phyloP scores from a whole-genome alignment of 345 rosid species.

The Lepidium africanum region DNA sequence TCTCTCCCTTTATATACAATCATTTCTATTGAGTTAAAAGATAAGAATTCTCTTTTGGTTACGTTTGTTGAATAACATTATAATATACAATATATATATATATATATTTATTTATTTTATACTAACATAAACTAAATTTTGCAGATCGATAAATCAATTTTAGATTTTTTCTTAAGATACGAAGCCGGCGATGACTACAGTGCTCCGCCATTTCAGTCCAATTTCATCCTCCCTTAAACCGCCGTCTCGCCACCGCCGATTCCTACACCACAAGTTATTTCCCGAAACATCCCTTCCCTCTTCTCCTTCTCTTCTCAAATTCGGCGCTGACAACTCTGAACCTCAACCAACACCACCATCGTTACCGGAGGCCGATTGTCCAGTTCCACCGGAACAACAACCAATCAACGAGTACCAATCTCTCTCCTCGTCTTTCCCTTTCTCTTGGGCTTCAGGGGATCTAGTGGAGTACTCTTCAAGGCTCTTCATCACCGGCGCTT shows the following conservation, averaged over 20 bases:
- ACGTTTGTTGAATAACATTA: no score
- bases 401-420: conserved; percentile 82
- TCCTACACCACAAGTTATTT: neutral
- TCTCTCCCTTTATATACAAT: no score
- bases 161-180: neutral
- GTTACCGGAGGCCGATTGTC: conserved; percentile 67
- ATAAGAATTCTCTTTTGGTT: no score
- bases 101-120: no score
- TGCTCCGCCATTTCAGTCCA: conserved; percentile 22
- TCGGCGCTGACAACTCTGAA: conserved; percentile 45
- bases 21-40: no score
- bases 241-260: conserved; percentile 9
- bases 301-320: conserved; percentile 32
- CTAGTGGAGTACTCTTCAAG: conserved; percentile 49
- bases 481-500: conserved; percentile 58
- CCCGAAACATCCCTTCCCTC: conserved; percentile 17
- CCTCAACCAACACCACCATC: conserved; percentile 24
- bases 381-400: conserved; percentile 76
- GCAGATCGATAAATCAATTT: no score
- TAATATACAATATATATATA: no score
- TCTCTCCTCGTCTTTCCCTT: conserved; percentile 80
- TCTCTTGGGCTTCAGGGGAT: conserved; percentile 69
- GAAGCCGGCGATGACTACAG: conserved; percentile 19
- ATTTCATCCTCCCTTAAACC: conserved; percentile 21
- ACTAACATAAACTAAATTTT: no score